Evolutionary conservation across 164 flowering plant species (phyloP), one percentile per base, ranked within the genome.

Genomic region (Sedum album): DNA sequence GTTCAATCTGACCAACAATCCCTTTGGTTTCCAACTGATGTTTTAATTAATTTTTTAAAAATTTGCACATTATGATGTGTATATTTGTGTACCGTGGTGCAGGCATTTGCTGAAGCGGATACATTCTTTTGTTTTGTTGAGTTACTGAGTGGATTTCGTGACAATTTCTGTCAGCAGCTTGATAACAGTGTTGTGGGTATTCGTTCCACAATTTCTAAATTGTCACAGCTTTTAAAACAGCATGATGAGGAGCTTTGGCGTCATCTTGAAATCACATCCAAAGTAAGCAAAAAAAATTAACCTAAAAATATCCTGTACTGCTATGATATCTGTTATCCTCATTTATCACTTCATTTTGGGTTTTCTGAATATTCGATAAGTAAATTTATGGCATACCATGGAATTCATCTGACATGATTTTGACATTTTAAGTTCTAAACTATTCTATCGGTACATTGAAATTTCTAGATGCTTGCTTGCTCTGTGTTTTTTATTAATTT

Each of bases 171-270:
- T 70, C 97, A 94, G 81, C 96, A 95, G 77, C 94, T 95, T 73
- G 99, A 95, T 75, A 95, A 92, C 66, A 95, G 97, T 75, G 94
- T 88, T 67, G 97, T 92, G 61, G 99, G 99, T 31, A 95, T 95
- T 31, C 97, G 94, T 70, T 76, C 97, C 60, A 90, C 99, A 57
- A 92, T 95, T 69, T 76, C 96, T 38, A 90, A 69, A 75, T 69
- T 95, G 81, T 90, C 97, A 57, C 82, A 78, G 74, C 83, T 92
- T 71, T 72, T 95, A 55, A 95, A 88, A 77, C 93, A 95, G 71
- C 97, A 92, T 74, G 99, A 95, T 80, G 97, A 92, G 73, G 99
- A 95, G 78, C 92, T 95, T 49, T 95, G 99, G 99, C 97, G 97
- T 51, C 99, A 95, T 79, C 88, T 95, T 74, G 99, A 95, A 83